These are phyloP conservation scores for Thielaviopsis euricoi DNA, from an alignment of 2,329 filamentous ascomycete species.

Conservation along the genomic window DNA sequence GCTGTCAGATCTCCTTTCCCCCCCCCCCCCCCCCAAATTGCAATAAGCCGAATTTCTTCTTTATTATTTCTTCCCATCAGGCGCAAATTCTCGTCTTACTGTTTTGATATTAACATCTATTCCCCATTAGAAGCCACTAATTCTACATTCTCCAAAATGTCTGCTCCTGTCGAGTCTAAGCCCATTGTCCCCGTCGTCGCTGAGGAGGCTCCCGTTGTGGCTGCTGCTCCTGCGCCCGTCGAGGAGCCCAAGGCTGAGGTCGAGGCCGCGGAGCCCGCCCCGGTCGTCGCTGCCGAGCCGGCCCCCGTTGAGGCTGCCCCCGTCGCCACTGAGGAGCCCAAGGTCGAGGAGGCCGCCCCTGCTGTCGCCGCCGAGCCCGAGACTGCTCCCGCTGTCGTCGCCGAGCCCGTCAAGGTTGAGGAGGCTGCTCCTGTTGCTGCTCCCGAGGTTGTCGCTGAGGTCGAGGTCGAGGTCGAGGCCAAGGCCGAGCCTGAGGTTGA, in stretches of 20 bases:
- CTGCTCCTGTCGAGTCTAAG: constrained; percentile 1
- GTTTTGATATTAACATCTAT: background rate
- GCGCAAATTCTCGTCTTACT: background rate
- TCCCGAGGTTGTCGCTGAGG: background rate
- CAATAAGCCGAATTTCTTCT: background rate
- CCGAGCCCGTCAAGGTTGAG: too few species aligned
- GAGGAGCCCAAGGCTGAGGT: background rate
- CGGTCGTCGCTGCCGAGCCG: background rate
- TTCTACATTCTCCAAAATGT: constrained; percentile 1
- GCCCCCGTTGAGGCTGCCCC: background rate
- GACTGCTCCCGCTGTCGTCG: background rate
- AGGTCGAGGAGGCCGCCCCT: background rate
- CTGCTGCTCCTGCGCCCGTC: background rate
- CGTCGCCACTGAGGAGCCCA: background rate
- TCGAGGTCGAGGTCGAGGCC: background rate
- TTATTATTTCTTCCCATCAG: background rate
- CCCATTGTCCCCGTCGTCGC: background rate
- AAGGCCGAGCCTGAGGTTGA: background rate
- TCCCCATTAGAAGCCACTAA: background rate
- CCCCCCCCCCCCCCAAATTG: too few species aligned
- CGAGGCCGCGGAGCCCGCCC: background rate
- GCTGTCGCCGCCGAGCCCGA: background rate
- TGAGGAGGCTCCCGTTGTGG: background rate
- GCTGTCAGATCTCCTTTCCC: background rate
- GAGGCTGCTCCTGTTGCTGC: background rate